Conservation (phyloP, 1,284 basidiomycete species). For the Ceratorhiza oryzae-sativae region DNA sequence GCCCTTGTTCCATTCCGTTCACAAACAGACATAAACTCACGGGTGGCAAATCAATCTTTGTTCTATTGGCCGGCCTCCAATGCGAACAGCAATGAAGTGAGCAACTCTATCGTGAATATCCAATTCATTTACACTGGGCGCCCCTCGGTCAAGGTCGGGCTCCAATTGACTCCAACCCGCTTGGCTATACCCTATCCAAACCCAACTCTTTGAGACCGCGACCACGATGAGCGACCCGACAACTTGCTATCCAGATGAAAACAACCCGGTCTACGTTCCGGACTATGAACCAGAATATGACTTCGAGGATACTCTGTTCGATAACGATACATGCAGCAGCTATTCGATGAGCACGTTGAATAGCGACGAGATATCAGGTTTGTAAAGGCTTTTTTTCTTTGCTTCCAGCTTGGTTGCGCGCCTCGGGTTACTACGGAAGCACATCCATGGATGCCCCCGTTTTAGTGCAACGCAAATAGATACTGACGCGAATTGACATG, state of each 20-base stretch:
- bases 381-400: not conserved
- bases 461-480: no score
- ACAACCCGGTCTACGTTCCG: not conserved
- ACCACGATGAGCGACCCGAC: not conserved
- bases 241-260: not conserved
- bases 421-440: not conserved
- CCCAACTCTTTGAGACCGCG: not conserved
- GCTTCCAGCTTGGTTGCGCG: not conserved
- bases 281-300: not conserved
- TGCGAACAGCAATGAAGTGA: no score
- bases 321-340: not conserved
- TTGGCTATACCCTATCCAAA: not conserved
- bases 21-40: no score
- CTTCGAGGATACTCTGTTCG: not conserved
- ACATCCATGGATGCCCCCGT: no score
- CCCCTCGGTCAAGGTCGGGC: not conserved
- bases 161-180: not conserved
- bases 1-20: no score
- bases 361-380: conserved; percentile 21
- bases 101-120: no score
- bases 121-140: no score
- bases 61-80: no score
- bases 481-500: not conserved
- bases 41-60: no score
- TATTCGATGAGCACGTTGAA: conserved; percentile 26